These are phyloP conservation scores for Schwanniomyces sp. DNA, from an alignment of 805 yeast species.

Conservation along the genomic window DNA sequence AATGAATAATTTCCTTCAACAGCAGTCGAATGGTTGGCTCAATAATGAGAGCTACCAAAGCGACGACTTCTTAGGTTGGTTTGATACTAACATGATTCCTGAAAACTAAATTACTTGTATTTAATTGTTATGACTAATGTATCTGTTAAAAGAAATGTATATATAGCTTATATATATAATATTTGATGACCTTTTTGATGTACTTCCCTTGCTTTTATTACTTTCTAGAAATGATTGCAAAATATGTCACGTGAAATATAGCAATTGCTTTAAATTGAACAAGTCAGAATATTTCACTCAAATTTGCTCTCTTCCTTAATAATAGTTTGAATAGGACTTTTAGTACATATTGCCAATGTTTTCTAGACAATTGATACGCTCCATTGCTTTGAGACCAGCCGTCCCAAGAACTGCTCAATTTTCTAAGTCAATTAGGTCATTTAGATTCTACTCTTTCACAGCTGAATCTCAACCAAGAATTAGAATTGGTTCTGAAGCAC, in stretches of 20 bases:
- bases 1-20: slow-evolving; percentile 68
- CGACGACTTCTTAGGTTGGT: slow-evolving; percentile 94
- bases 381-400: slow-evolving; percentile 2
- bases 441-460: slow-evolving; percentile 29
- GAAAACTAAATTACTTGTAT: slow-evolving; percentile 7
- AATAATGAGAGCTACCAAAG: slow-evolving; percentile 56
- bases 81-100: slow-evolving; percentile 60
- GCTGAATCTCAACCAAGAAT: slow-evolving; percentile 43
- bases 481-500: slow-evolving; percentile 63
- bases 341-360: slow-evolving; percentile 10
- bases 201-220: neutral
- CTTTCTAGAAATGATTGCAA: neutral
- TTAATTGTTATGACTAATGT: neutral
- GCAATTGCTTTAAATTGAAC: neutral
- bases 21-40: slow-evolving; percentile 83
- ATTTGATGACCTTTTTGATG: neutral
- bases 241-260: slow-evolving; percentile 1
- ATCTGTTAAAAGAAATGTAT: neutral
- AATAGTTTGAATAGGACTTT: neutral
- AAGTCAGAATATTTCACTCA: neutral
- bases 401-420: slow-evolving; percentile 3
- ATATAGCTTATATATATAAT: neutral
- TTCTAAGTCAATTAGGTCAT: slow-evolving; percentile 6
- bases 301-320: neutral
- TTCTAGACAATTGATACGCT: slow-evolving; percentile 19